Conservation (phyloP, 495 filamentous ascomycete genomes). For the Lineolata rhizophorae region DNA sequence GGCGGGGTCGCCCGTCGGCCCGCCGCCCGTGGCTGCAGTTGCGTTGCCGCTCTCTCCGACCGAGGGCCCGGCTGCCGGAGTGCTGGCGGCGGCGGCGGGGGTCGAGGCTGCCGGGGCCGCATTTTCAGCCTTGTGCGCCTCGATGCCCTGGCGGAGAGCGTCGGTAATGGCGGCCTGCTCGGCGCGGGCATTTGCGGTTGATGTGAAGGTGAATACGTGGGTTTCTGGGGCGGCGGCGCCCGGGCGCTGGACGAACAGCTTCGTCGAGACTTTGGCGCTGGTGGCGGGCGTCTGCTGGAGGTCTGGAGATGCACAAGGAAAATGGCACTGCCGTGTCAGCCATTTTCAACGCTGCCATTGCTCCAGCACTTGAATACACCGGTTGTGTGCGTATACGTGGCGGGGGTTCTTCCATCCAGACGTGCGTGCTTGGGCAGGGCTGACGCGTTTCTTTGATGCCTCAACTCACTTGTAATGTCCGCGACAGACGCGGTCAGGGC, state of each 20-base stretch:
- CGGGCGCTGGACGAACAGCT: slow-evolving; percentile 50
- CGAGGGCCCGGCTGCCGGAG: too few relatives aligned
- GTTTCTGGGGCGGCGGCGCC: slow-evolving; percentile 32
- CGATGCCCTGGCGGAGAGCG: slow-evolving; percentile 52
- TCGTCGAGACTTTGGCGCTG: slow-evolving; percentile 71
- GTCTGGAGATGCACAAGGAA: slow-evolving; percentile 32
- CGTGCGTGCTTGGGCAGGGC: slow-evolving; percentile 32
- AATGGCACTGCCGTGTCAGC: too few relatives aligned
- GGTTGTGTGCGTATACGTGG: too few relatives aligned
- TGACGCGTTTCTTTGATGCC: background rate
- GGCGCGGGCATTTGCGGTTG: slow-evolving; percentile 43
- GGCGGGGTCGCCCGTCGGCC: slow-evolving; percentile 19
- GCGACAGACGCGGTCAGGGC: slow-evolving; percentile 45
- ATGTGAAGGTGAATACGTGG: slow-evolving; percentile 76
- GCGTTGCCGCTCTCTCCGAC: too few relatives aligned
- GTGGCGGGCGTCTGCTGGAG: slow-evolving; percentile 78
- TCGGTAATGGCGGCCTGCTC: slow-evolving; percentile 75
- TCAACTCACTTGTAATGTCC: slow-evolving; percentile 31
- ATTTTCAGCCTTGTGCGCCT: slow-evolving; percentile 35
- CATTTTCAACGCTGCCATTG: too few relatives aligned
- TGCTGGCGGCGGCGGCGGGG: slow-evolving; percentile 15
- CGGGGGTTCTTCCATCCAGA: too few relatives aligned
- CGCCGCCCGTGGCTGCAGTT: too few relatives aligned
- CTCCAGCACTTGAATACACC: too few relatives aligned
- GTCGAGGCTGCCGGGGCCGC: slow-evolving; percentile 17